These are phyloP conservation scores for Diplodia mutila DNA, from an alignment of 2,329 filamentous ascomycete genomes.

Conservation along the genomic window DNA sequence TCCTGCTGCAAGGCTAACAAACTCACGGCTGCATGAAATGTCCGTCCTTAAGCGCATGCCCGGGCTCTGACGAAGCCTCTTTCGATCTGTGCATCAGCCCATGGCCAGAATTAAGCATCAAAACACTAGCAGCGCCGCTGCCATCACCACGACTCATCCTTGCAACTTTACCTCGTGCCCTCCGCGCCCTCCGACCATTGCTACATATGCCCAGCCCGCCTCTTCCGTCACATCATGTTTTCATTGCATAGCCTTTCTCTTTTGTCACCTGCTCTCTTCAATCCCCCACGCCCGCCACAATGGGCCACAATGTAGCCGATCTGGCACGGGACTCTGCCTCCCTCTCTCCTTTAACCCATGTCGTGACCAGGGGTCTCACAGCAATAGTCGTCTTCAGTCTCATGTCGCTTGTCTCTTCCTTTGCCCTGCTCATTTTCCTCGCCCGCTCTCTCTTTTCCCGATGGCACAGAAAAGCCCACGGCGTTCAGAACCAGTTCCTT, in stretches of 20 bases:
- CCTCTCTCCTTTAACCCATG: conserved; percentile 38
- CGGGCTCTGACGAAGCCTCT: not conserved
- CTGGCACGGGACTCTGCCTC: conserved; percentile 32
- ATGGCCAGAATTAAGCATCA: conserved; percentile 4
- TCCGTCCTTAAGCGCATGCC: not conserved
- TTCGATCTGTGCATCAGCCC: not conserved
- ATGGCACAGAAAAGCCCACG: conserved; percentile 42
- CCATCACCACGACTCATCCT: not conserved
- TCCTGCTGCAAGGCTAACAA: not conserved
- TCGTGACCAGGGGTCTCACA: conserved; percentile 48
- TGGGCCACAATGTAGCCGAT: not conserved
- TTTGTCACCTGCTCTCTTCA: too few relatives aligned
- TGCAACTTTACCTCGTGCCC: not conserved
- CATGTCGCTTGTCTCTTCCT: conserved; percentile 52
- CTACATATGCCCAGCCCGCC: conserved; percentile 17
- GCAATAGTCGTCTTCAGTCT: conserved; percentile 53
- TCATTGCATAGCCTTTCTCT: too few relatives aligned
- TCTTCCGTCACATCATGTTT: not conserved
- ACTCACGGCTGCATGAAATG: not conserved
- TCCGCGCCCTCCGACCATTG: not conserved
- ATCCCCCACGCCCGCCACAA: too few relatives aligned
- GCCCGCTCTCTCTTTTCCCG: conserved; percentile 50
- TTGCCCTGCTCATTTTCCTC: conserved; percentile 49
- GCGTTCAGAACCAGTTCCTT: conserved; percentile 65
- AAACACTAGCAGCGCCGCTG: not conserved